Percentiles rank a stretch among this genome's conserved stretches.
Conservation (phyloP, 1,139 yeast genomes). For the Suhomyces terraborum region DNA sequence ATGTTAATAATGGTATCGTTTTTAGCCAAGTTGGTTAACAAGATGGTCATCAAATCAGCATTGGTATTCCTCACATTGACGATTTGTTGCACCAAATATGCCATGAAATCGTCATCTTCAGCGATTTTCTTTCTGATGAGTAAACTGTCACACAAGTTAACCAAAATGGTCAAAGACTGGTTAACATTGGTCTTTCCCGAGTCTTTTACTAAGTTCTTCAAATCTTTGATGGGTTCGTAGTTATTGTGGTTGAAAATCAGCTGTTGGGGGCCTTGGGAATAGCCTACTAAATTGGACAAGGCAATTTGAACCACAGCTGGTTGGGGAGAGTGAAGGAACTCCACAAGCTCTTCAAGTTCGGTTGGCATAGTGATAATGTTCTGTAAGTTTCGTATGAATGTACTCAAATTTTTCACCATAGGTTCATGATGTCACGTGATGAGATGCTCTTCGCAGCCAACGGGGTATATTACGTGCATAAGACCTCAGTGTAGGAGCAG, state of each 20-base stretch:
- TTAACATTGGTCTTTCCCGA: conserved; percentile 57
- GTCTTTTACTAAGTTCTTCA: conserved; percentile 58
- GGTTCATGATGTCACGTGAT: not conserved
- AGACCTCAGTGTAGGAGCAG: too few species aligned
- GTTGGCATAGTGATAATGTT: conserved; percentile 48
- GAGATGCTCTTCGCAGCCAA: conserved; percentile 4
- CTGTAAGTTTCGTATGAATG: not conserved
- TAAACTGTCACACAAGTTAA: conserved; percentile 76
- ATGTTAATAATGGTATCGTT: conserved; percentile 62
- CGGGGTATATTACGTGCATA: too few species aligned
- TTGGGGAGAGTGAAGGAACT: conserved; percentile 80
- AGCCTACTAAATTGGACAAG: conserved; percentile 79
- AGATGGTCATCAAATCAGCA: conserved; percentile 82
- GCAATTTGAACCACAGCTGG: conserved; percentile 86
- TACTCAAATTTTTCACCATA: conserved; percentile 4
- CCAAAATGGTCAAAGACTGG: conserved; percentile 77
- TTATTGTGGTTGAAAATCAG: conserved; percentile 70
- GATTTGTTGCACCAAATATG: conserved; percentile 55
- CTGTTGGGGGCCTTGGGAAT: conserved; percentile 68
- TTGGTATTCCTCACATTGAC: conserved; percentile 59
- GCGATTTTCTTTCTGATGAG: conserved; percentile 65
- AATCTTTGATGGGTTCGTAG: conserved; percentile 71
- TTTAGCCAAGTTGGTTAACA: conserved; percentile 83
- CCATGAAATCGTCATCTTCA: conserved; percentile 61
- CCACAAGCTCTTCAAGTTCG: conserved; percentile 70